phyloP scores from a whole-genome alignment of 495 filamentous ascomycete species.

The Staphylotrichum longicolle region DNA sequence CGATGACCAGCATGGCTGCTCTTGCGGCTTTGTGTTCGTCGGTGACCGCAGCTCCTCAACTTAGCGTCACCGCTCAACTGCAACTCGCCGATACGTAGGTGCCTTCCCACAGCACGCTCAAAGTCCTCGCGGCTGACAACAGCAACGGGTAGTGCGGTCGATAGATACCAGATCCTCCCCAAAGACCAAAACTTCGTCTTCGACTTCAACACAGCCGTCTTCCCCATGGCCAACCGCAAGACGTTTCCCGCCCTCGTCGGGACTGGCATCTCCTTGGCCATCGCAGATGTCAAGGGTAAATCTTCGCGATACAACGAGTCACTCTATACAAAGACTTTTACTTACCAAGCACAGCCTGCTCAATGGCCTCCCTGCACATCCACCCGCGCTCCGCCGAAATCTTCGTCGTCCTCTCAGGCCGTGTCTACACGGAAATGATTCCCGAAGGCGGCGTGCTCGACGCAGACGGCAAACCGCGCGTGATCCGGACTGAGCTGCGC shows the following conservation, averaged over 20 bases:
- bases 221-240: slow-evolving; percentile 8
- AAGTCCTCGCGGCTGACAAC: not conserved
- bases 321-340: not conserved
- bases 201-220: slow-evolving; percentile 4
- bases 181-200: slow-evolving; percentile 6
- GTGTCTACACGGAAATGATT: not conserved
- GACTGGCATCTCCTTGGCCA: not conserved
- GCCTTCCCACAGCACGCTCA: not conserved
- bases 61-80: slow-evolving; percentile 4
- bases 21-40: not conserved
- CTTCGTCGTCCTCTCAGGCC: slow-evolving; percentile 1
- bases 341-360: not conserved
- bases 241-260: slow-evolving; percentile 6
- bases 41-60: not conserved
- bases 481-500: not conserved
- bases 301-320: too few species aligned
- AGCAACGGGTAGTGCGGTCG: not conserved
- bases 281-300: not conserved
- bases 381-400: slow-evolving; percentile 11
- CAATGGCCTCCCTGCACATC: slow-evolving; percentile 9
- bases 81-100: slow-evolving; percentile 12
- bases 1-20: not conserved
- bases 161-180: slow-evolving; percentile 3
- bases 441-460: slow-evolving; percentile 5
- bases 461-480: not conserved